Percentiles rank a stretch among this genome's conserved stretches.
Evolutionary conservation across 495 filamentous ascomycete species (phyloP).

Genomic region (Penicillium roqueforti): DNA sequence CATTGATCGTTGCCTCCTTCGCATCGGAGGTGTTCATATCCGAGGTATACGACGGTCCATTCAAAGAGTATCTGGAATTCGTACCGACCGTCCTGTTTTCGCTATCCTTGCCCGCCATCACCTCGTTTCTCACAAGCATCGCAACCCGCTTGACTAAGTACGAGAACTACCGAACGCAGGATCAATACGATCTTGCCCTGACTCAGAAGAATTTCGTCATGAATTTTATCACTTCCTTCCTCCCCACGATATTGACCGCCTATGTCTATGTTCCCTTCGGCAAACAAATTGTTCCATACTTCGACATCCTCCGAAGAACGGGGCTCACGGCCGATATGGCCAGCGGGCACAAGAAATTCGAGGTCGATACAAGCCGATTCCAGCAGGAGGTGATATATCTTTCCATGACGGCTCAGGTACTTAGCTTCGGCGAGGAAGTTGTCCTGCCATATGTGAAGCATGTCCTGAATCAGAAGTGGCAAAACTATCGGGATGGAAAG

Average conservation of each 20-base stretch:
- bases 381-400: conserved; percentile 93
- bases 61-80: conserved; percentile 79
- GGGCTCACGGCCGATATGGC: conserved; percentile 22
- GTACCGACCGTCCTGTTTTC: conserved; percentile 81
- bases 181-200: conserved; percentile 73
- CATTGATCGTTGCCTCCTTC: conserved; percentile 78
- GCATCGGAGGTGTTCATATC: conserved; percentile 89
- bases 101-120: conserved; percentile 68
- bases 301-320: conserved; percentile 65
- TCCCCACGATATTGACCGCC: conserved; percentile 85
- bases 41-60: conserved; percentile 83
- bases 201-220: conserved; percentile 89
- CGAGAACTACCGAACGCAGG: conserved; percentile 88
- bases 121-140: conserved; percentile 64
- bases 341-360: conserved; percentile 44
- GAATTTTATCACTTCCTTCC: conserved; percentile 94
- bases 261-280: conserved; percentile 97
- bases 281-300: conserved; percentile 71
- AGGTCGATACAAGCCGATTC: conserved; percentile 74
- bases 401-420: conserved; percentile 85
- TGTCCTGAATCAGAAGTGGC: conserved; percentile 38
- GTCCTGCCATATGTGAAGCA: conserved; percentile 82
- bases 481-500: conserved; percentile 28
- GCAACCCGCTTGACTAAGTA: conserved; percentile 74
- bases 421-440: conserved; percentile 81